A percentile compares a stretch with the other conserved stretches of the same genome.
These are phyloP conservation scores for Sordariomycetes sp. DNA, from an alignment of 2,329 filamentous ascomycete species.

Conservation along the genomic window DNA sequence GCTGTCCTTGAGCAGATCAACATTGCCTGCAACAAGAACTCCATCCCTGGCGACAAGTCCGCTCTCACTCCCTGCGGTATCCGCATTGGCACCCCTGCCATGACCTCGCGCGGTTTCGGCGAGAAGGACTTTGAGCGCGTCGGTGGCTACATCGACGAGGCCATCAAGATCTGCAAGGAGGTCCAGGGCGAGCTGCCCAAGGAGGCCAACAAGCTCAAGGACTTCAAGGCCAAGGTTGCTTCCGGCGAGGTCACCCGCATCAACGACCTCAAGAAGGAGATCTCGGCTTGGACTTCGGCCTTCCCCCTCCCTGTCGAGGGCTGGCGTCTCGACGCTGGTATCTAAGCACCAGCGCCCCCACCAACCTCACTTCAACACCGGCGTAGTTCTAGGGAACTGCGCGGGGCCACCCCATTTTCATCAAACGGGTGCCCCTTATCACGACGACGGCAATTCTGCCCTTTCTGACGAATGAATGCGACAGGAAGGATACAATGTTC, in stretches of 20 bases:
- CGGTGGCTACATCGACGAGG: constrained; percentile 77
- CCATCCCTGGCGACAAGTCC: constrained; percentile 94
- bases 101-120: constrained; percentile 93
- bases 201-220: constrained; percentile 98
- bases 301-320: constrained; percentile 89
- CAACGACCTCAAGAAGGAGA: constrained; percentile 78
- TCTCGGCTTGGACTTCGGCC: constrained; percentile 72
- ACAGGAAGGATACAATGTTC: constrained; percentile 1
- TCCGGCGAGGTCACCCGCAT: constrained; percentile 73
- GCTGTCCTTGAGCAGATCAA: constrained; percentile 95
- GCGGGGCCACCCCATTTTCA: constrained; percentile 4
- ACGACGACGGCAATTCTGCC: too few relatives aligned
- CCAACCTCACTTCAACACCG: not conserved
- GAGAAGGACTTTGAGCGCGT: constrained; percentile 88
- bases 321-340: constrained; percentile 52
- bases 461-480: too few relatives aligned
- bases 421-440: constrained; percentile 1
- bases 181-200: constrained; percentile 80
- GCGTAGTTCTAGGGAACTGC: not conserved
- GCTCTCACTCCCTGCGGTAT: constrained; percentile 91
- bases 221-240: constrained; percentile 92
- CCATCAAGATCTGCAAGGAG: constrained; percentile 84
- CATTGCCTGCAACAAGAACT: constrained; percentile 99
- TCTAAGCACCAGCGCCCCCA: constrained; percentile 31
- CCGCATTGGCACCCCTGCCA: constrained; percentile 92